A percentile compares a stretch with the other conserved stretches of the same genome.
phyloP scores from a whole-genome alignment of 495 filamentous ascomycete species.

The Daldinia bambusicola region DNA sequence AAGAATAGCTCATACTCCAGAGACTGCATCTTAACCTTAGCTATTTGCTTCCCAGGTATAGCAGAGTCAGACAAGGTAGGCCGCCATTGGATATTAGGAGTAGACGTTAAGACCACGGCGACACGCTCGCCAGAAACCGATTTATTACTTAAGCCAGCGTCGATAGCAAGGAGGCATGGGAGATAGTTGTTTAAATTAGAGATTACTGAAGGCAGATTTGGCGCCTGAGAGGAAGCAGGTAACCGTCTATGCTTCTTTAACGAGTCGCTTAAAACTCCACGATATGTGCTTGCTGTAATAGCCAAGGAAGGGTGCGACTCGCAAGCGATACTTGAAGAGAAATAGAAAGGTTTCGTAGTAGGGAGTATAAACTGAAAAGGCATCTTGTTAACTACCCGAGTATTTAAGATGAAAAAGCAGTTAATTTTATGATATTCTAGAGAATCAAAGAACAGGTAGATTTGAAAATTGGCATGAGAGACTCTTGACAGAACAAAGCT shows the following conservation, averaged over 20 bases:
- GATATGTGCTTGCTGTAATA: conserved; percentile 76
- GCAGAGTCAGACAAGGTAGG: conserved; percentile 71
- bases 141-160: conserved; percentile 69
- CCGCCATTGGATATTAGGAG: conserved; percentile 80
- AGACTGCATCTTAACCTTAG: conserved; percentile 73
- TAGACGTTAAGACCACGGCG: conserved; percentile 64
- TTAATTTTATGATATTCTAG: not conserved
- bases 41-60: conserved; percentile 66
- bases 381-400: conserved; percentile 62
- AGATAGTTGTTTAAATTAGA: conserved; percentile 77
- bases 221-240: conserved; percentile 69
- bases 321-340: conserved; percentile 74
- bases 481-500: conserved; percentile 1
- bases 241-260: conserved; percentile 87
- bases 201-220: conserved; percentile 73
- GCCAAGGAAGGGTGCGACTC: conserved; percentile 86
- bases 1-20: conserved; percentile 88
- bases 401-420: not conserved
- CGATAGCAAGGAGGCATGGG: conserved; percentile 79
- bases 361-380: conserved; percentile 85
- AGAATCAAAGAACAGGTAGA: not conserved
- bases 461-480: not conserved
- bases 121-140: conserved; percentile 67
- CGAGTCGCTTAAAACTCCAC: conserved; percentile 77
- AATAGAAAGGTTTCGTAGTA: conserved; percentile 84